Evolutionary conservation across 2,329 filamentous ascomycete species (phyloP).

Genomic region (Trichoderma sp.): DNA sequence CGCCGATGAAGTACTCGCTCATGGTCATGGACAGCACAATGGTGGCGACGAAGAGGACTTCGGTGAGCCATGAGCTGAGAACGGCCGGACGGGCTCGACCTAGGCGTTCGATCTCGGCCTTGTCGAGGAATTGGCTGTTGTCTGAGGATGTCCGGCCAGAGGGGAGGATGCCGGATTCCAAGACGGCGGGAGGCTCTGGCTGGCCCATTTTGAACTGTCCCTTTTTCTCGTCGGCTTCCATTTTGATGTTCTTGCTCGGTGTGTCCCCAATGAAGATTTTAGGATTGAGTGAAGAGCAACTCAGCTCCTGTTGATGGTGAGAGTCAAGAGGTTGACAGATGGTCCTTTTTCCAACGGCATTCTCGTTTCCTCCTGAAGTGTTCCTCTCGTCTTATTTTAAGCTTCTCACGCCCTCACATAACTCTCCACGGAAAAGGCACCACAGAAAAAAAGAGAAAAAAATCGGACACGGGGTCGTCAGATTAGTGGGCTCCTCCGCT

Average conservation of each 20-base stretch:
- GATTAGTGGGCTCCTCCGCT: background rate
- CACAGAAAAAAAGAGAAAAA: background rate
- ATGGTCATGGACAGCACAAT: constrained; percentile 65
- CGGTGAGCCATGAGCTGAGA: constrained; percentile 56
- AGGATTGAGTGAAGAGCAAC: background rate
- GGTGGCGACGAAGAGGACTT: constrained; percentile 63
- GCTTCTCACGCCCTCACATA: background rate
- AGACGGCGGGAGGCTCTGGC: background rate
- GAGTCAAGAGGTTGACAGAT: background rate
- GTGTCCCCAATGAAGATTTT: background rate
- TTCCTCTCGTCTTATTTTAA: background rate
- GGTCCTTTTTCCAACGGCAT: background rate
- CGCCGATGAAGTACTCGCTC: constrained; percentile 74
- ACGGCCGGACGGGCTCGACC: constrained; percentile 61
- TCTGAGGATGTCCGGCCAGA: constrained; percentile 4
- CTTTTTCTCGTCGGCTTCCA: background rate
- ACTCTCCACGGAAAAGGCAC: background rate
- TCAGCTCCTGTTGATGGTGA: background rate
- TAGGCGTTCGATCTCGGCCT: constrained; percentile 55
- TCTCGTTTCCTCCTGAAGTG: background rate
- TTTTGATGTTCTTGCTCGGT: background rate
- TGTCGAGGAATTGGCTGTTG: constrained; percentile 21
- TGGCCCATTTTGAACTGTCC: background rate
- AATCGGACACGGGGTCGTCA: background rate
- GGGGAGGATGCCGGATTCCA: background rate